Evolutionary conservation across 768 basidiomycete genomes (phyloP), one percentile per base, ranked within the genome.

Genomic region (Phanerochaete sordida): DNA sequence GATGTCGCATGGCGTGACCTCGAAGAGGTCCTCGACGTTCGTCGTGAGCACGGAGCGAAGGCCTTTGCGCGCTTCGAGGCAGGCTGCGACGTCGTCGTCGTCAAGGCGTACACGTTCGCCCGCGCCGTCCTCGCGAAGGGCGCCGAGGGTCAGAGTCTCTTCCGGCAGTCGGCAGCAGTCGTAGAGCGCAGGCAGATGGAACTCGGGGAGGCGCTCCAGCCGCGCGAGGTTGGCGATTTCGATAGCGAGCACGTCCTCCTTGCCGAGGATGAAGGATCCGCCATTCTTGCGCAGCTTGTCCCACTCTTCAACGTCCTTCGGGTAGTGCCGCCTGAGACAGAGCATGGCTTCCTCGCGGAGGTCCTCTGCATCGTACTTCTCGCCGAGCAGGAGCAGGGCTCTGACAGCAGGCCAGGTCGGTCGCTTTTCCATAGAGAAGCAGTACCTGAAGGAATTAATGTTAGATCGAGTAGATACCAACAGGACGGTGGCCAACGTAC

Each of bases 301-400:
- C 57, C 57, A 57, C 24, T 39, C 55, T 3, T 51, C 31, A 1
- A 61, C 39, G 12, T 48, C 19, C 21, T 55, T 31, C 7, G 60
- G 60, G 35, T 48, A 57, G 21, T 44, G 53, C 16, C 21, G 55
- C 16, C 45, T 46, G 4, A 61, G 33, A 24, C 54, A 52, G 13
- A 46, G 60, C 7, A 57, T 49, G 35, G 55, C 60, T 31, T 61
- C 60, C 9, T 56, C 33, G 35, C 27, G 45, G 11, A 56, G 54
- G 12, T 61, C 53, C 19, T 61, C 60, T 4, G 45, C 43, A 15
- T 61, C 37, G 48, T 61, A 61, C 39, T 61, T 61, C 15, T 37
- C 46, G 5, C 60, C 60, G 2, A 61, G 35, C 1, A 37, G 16
- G 55, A 61, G 60, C 46, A 61, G 30, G 11, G 35, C 47, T n/a